Evolutionary conservation across 306 rosid genomes (phyloP).

Genomic region (Vigna trinervia): DNA sequence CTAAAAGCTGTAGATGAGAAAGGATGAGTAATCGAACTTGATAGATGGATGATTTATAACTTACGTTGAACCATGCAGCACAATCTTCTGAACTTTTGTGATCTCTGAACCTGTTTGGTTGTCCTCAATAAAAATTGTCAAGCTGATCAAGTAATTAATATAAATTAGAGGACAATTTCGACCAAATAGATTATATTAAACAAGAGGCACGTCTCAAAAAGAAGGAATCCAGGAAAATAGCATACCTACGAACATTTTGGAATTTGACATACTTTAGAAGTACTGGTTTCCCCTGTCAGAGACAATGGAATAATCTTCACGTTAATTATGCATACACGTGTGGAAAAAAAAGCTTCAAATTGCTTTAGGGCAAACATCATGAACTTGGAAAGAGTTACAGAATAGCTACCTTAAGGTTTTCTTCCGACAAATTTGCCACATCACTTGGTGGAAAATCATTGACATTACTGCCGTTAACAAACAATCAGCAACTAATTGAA

Average conservation of each 20-base stretch:
- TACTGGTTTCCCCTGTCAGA: constrained; percentile 81
- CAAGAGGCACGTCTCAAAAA: constrained; percentile 23
- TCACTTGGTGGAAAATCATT: constrained; percentile 89
- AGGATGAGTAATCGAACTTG: not conserved
- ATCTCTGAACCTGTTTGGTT: constrained; percentile 80
- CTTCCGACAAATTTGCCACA: constrained; percentile 68
- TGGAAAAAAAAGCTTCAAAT: constrained; percentile 40
- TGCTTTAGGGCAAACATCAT: constrained; percentile 35
- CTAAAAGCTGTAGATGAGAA: constrained; percentile 4
- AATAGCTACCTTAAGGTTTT: constrained; percentile 66
- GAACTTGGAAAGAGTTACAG: constrained; percentile 9
- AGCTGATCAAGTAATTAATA: constrained; percentile 63
- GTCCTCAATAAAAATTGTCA: constrained; percentile 92
- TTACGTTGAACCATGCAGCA: constrained; percentile 88
- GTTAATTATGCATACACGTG: constrained; percentile 16
- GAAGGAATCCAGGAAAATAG: constrained; percentile 27
- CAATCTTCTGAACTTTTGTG: constrained; percentile 87
- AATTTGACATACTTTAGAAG: constrained; percentile 87
- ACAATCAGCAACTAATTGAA: constrained; percentile 42
- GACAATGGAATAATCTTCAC: constrained; percentile 20
- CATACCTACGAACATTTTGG: constrained; percentile 96
- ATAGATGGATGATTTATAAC: constrained; percentile 42
- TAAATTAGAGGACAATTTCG: constrained; percentile 27
- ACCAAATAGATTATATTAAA: constrained; percentile 13
- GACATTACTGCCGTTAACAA: constrained; percentile 76